Base-by-base conservation (phyloP, 169 alveolate genomes). In the Eimeria brunetti region DNA sequence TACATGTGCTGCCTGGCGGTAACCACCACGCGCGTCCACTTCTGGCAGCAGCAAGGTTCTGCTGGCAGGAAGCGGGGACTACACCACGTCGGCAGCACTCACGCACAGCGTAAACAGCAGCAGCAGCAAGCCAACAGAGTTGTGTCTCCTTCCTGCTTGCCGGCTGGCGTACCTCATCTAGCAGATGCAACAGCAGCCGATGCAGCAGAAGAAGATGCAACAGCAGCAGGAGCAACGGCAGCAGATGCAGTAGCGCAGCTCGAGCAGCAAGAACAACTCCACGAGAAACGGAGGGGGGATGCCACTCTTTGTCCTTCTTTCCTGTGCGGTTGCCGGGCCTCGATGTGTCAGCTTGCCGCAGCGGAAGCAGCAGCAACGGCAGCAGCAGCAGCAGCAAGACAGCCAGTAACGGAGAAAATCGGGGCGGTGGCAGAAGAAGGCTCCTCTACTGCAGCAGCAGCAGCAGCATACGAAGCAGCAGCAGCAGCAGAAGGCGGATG, bases 321-420 rank as follows among this genome's bases (percentile, higher is more conserved):
- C 60, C 86, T 76, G 2, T 76, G 86, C 86, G 86, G 86, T 12
- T 76, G 64, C 2, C 56, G 60, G 38, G 60, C 86, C 7, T 76
- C 60, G 86, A 46, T 6, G 38, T 81, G 71, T 18, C 71, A 30
- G 89, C 73, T 49, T 27, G 91, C 71, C 27, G 88, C 41, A 33
- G 96, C 96, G 49, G 98, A 97, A 38, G 97, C 78, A 24, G 98
- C 98, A 44, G 97, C 91, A 24, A 96, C 98, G 62, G 97, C 98
- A 96, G 53, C 95, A 97, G 98, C n/a, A 97, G 92, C 96, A 96
- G 90, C 38, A 97, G 93, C 24, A 95, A 69, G 38, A 86, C 46
- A 56, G 97, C 30, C 80, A 69, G 51, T 16, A 69, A 56, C 51
- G 90, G 94, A n/a, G 89, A 92, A 51, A 18, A 73, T 60, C 53